Evolutionary conservation across 192 early-diverging fungal species (phyloP), one percentile per base, ranked within the genome.

Genomic region (Podochytrium sp.): DNA sequence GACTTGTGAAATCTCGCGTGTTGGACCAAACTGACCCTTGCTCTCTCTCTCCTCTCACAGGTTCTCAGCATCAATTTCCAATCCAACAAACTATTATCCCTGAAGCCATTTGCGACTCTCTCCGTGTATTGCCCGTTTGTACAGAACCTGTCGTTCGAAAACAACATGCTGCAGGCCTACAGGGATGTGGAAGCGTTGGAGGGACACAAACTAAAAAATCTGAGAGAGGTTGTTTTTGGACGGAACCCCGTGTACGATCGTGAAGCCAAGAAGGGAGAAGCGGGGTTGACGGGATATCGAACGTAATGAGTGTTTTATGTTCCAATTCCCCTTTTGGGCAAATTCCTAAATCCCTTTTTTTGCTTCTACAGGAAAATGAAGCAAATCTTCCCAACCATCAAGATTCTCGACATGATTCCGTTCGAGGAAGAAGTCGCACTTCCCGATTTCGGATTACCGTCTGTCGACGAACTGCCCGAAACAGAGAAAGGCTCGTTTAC

Each of bases 301-400:
- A 71, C 69, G 69, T 71, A 12, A 71, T n/a, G n/a, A n/a, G n/a
- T n/a, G n/a, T n/a, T 20, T 12, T 63, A 3, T n/a, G 30, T 63
- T 18, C 61, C 34, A 63, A n/a, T 53, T 2, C 29, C 16, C 52
- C 39, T n/a, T 12, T 0, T 71, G 12, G 2, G 33, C 27, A n/a
- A n/a, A n/a, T n/a, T 0, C 35, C 4, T 20, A 29, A 12, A 33
- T 7, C 16, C 20, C 23, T 33, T 38, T 40, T 25, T 39, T 69
- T 67, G 16, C 27, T 16, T 30, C 6, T 23, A 12, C 53, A 78
- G 76, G 55, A 72, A 79, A 42, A 73, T 84, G 55, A 78, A 81
- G 66, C 71, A 59, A 37, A 55, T 84, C 4, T 84, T 84, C 49
- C 82, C 82, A 35, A 55, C 70, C 16, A 74, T 84, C 40, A 52